Percentiles rank a stretch among this genome's conserved stretches.
These are phyloP conservation scores for Apiotrichum gamsii DNA, from an alignment of 1,284 basidiomycete genomes.

Conservation along the genomic window DNA sequence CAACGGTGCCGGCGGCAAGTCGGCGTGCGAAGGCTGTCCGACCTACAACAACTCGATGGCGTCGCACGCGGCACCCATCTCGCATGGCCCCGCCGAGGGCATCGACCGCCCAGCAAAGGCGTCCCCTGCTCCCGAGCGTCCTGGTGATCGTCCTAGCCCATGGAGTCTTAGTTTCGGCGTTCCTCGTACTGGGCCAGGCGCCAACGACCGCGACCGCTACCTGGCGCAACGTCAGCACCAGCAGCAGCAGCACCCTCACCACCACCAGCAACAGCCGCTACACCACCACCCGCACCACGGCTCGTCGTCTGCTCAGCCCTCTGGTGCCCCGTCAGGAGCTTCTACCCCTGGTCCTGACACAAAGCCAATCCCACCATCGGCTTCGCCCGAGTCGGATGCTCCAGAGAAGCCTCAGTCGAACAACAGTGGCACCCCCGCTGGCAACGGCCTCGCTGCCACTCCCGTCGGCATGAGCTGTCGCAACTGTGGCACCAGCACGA, in stretches of 20 bases:
- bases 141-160: constrained; percentile 8
- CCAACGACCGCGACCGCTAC: constrained; percentile 3
- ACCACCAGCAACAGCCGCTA: neutral
- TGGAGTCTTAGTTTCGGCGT: constrained; percentile 22
- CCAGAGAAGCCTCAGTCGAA: constrained; percentile 7
- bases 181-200: too few relatives aligned
- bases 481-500: constrained; percentile 89
- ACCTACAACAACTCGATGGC: constrained; percentile 74
- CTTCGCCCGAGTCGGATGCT: constrained; percentile 17
- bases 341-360: constrained; percentile 1
- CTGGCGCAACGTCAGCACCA: too few relatives aligned
- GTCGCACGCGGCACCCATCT: neutral
- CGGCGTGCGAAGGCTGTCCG: constrained; percentile 84
- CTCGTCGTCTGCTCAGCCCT: neutral
- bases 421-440: constrained; percentile 14
- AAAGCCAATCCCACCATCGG: neutral
- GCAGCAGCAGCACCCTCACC: too few relatives aligned
- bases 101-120: constrained; percentile 33
- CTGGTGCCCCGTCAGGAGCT: neutral
- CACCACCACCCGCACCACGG: neutral
- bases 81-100: constrained; percentile 31
- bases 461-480: constrained; percentile 77
- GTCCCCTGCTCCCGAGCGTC: constrained; percentile 7
- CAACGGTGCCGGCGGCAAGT: constrained; percentile 87
- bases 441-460: constrained; percentile 47